Evolutionary conservation across 257 asterid species (phyloP).

Genomic region (Salvia miltiorrhiza): DNA sequence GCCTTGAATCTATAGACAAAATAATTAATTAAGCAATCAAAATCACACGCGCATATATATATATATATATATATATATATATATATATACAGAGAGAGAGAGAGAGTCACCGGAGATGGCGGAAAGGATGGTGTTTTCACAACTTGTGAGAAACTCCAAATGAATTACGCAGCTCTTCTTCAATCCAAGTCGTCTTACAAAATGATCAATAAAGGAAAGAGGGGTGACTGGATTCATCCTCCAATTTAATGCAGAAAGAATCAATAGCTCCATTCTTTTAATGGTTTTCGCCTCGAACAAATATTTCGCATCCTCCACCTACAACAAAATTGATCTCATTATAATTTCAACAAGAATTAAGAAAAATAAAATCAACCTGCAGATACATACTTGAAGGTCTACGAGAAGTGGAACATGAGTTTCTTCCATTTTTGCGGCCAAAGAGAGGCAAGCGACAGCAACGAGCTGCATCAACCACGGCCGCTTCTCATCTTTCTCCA

Average conservation of each 20-base stretch:
- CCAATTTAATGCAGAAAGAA: constrained; percentile 63
- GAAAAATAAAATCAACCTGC: background rate
- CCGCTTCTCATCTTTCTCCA: constrained; percentile 30
- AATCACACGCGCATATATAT: background rate
- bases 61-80: background rate
- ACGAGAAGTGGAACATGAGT: constrained; percentile 59
- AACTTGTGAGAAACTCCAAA: constrained; percentile 50
- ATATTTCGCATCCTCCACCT: constrained; percentile 54
- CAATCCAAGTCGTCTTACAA: constrained; percentile 48
- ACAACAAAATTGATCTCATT: background rate
- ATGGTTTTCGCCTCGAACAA: constrained; percentile 71
- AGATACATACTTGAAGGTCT: constrained; percentile 51
- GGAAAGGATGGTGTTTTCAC: constrained; percentile 52
- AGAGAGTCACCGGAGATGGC: constrained; percentile 43
- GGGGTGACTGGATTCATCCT: constrained; percentile 85
- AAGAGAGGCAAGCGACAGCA: constrained; percentile 63
- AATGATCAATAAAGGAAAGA: constrained; percentile 59
- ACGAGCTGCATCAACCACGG: constrained; percentile 70
- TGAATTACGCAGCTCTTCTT: constrained; percentile 34
- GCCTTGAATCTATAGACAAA: constrained; percentile 47
- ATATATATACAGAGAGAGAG: background rate
- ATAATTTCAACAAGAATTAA: background rate
- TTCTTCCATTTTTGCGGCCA: constrained; percentile 84
- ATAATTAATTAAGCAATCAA: background rate
- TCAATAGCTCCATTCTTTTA: constrained; percentile 71